Conservation (phyloP, 2,329 filamentous ascomycete genomes). For the Ceratocystis alfenasii region DNA sequence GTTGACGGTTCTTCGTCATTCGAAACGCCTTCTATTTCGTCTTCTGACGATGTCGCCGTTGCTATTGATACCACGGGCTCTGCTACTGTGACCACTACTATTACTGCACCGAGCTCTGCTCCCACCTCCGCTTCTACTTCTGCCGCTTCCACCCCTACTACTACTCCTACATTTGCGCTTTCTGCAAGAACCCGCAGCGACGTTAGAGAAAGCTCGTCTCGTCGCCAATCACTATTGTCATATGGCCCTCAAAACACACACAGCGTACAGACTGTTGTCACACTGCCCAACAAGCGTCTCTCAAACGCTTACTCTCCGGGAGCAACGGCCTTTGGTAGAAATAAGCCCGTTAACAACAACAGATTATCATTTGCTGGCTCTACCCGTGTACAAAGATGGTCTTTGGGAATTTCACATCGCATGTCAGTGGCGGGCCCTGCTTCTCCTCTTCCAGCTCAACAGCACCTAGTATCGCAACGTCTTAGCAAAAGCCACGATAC, state of each 20-base stretch:
- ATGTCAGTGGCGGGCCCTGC: conserved; percentile 63
- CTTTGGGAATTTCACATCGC: conserved; percentile 54
- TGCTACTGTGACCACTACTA: conserved; percentile 4
- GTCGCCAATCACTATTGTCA: conserved; percentile 19
- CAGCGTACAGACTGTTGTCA: conserved; percentile 32
- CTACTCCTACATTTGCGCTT: neutral
- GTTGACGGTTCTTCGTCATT: conserved; percentile 30
- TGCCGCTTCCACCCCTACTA: conserved; percentile 6
- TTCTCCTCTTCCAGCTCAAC: conserved; percentile 41
- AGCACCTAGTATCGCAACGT: conserved; percentile 71
- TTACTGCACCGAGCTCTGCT: neutral
- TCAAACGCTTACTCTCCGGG: conserved; percentile 35
- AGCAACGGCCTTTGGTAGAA: conserved; percentile 10
- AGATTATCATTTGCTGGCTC: conserved; percentile 32
- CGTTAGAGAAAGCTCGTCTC: conserved; percentile 12
- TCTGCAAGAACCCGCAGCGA: neutral
- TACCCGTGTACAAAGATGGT: conserved; percentile 36
- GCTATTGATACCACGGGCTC: neutral
- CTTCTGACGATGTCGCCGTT: neutral
- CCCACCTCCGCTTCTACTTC: conserved; percentile 1
- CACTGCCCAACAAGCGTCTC: conserved; percentile 36
- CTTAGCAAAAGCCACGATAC: conserved; percentile 71
- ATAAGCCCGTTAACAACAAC: conserved; percentile 27
- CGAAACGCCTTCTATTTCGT: conserved; percentile 28
- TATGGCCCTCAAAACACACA: conserved; percentile 36